Conservation (phyloP, 495 filamentous ascomycete species). For the Glutinoglossum americanum region DNA sequence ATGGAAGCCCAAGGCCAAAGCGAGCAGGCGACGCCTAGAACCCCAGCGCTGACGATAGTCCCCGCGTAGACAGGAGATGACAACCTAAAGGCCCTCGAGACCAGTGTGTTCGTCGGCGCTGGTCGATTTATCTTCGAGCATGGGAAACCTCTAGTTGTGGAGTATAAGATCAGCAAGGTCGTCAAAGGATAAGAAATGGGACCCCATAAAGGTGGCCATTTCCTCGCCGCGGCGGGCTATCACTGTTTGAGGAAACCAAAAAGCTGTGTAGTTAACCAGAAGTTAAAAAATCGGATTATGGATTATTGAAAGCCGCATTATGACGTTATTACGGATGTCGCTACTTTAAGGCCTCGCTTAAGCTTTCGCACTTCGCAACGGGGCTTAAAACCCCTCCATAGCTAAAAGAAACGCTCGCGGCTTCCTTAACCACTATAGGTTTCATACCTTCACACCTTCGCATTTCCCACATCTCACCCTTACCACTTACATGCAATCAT, state of each 20-base stretch:
- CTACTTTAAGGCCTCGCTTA: too few species aligned
- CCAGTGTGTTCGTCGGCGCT: slow-evolving; percentile 30
- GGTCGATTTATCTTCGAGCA: slow-evolving; percentile 31
- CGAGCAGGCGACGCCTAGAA: background rate
- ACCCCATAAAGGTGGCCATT: background rate
- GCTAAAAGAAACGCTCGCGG: background rate
- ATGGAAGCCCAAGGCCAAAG: background rate
- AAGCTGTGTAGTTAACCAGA: too few species aligned
- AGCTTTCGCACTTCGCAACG: too few species aligned
- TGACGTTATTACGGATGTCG: too few species aligned
- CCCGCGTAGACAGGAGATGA: slow-evolving; percentile 20
- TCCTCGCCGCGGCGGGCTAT: too few species aligned
- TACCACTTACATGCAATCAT: too few species aligned
- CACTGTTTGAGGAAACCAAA: too few species aligned
- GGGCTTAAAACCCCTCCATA: too few species aligned
- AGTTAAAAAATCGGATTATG: too few species aligned
- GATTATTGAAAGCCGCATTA: too few species aligned
- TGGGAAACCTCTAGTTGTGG: slow-evolving; percentile 30
- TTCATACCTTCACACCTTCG: background rate
- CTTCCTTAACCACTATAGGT: too few species aligned
- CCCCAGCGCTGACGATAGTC: background rate
- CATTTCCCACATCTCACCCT: slow-evolving; percentile 11
- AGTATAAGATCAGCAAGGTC: slow-evolving; percentile 39
- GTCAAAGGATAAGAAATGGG: background rate
- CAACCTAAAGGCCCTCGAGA: slow-evolving; percentile 27